phyloP scores from a whole-genome alignment of 768 basidiomycete genomes.

The Auriscalpium orientale region DNA sequence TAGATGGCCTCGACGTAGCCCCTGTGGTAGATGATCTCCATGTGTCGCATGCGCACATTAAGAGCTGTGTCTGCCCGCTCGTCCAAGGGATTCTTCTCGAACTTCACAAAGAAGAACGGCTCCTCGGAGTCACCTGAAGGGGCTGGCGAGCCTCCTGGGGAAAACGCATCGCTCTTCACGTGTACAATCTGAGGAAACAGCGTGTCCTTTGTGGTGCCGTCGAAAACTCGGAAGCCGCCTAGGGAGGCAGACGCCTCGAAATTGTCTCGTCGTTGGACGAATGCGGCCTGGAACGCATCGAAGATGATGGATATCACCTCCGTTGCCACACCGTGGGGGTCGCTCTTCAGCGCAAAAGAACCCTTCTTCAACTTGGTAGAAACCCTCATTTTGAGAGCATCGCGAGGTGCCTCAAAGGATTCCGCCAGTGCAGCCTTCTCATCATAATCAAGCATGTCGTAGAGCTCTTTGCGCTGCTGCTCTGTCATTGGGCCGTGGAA shows the following conservation, averaged over 20 bases:
- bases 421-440: slow-evolving; percentile 71
- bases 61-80: slow-evolving; percentile 87
- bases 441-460: slow-evolving; percentile 87
- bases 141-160: not conserved
- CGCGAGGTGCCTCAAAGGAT: slow-evolving; percentile 63
- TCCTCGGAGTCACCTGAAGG: slow-evolving; percentile 25
- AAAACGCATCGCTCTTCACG: slow-evolving; percentile 33
- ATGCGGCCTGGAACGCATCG: slow-evolving; percentile 76
- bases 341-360: slow-evolving; percentile 73
- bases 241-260: slow-evolving; percentile 82
- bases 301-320: slow-evolving; percentile 87
- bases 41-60: slow-evolving; percentile 83
- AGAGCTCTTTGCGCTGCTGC: slow-evolving; percentile 83
- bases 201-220: slow-evolving; percentile 78
- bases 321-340: slow-evolving; percentile 52
- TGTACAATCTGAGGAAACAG: slow-evolving; percentile 88
- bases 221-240: slow-evolving; percentile 80
- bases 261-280: slow-evolving; percentile 80
- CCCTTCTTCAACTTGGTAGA: slow-evolving; percentile 78
- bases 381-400: slow-evolving; percentile 73
- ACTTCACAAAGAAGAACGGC: slow-evolving; percentile 84
- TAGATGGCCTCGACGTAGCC: slow-evolving; percentile 91
- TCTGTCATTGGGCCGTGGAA: slow-evolving; percentile 75
- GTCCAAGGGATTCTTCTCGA: slow-evolving; percentile 89
- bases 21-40: slow-evolving; percentile 94